Conservation (phyloP, 2,329 filamentous ascomycete species). For the Amylocarpus encephaloides region DNA sequence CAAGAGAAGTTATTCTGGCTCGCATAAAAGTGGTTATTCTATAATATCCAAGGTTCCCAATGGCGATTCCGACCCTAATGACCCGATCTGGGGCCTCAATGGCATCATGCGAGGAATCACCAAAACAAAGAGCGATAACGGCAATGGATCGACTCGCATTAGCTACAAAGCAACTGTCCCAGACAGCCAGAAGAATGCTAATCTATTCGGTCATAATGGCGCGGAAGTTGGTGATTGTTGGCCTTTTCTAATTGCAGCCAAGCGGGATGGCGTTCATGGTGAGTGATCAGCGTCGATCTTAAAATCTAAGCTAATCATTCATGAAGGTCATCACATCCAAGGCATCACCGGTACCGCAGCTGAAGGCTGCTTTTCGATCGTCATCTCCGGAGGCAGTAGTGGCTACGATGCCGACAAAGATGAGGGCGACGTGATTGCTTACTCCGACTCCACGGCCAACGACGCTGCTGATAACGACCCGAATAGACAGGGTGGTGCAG, state of each 20-base stretch:
- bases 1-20: background rate
- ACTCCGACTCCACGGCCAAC: constrained; percentile 2
- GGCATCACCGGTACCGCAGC: background rate
- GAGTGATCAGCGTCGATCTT: background rate
- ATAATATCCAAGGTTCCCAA: background rate
- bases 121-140: background rate
- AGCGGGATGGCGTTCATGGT: constrained; percentile 9
- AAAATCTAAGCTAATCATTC: background rate
- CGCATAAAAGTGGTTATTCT: background rate
- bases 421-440: background rate
- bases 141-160: background rate
- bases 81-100: constrained; percentile 2
- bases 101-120: constrained; percentile 6
- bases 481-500: background rate
- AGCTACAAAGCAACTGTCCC: background rate
- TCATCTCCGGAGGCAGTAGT: background rate
- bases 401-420: constrained; percentile 2
- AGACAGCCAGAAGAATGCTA: background rate
- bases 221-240: constrained; percentile 1
- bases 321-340: background rate
- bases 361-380: constrained; percentile 2
- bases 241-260: background rate
- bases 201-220: constrained; percentile 4
- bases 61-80: background rate
- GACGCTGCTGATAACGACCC: background rate